Evolutionary conservation across 2,329 filamentous ascomycete species (phyloP).

Genomic region (Pleoardoris graminearum): DNA sequence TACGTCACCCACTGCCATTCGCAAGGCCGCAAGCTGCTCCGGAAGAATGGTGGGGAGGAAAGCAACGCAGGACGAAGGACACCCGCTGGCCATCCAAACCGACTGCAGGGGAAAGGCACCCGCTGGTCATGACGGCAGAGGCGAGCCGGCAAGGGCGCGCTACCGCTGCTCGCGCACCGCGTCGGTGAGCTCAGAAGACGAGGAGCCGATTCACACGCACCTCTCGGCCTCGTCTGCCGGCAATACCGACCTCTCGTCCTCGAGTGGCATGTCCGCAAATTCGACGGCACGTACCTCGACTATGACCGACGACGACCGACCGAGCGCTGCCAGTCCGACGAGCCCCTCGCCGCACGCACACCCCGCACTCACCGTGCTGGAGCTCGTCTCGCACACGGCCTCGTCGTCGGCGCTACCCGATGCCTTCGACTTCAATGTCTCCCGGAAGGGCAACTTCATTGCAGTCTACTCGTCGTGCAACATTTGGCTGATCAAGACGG

Average conservation of each 20-base stretch:
- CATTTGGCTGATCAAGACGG: constrained; percentile 45
- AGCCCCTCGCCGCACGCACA: constrained; percentile 32
- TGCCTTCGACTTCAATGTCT: constrained; percentile 44
- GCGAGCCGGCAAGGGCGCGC: constrained; percentile 3
- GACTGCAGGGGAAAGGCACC: constrained; percentile 30
- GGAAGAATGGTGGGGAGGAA: constrained; percentile 32
- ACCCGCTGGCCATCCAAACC: constrained; percentile 23
- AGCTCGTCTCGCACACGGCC: constrained; percentile 44
- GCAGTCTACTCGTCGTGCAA: constrained; percentile 44
- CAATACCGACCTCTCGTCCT: constrained; percentile 32
- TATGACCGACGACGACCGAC: constrained; percentile 35
- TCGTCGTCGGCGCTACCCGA: constrained; percentile 46
- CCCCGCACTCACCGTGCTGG: constrained; percentile 40
- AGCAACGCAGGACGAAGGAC: constrained; percentile 19
- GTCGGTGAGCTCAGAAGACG: constrained; percentile 29
- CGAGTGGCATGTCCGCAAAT: constrained; percentile 32
- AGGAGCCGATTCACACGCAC: constrained; percentile 30
- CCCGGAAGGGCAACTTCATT: constrained; percentile 42
- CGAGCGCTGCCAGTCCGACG: constrained; percentile 21
- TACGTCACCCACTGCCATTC: constrained; percentile 1
- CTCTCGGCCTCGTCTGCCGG: constrained; percentile 38
- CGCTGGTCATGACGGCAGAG: constrained; percentile 23
- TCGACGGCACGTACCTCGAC: constrained; percentile 43
- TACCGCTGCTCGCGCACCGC: constrained; percentile 18
- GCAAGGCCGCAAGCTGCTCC: neutral